Evolutionary conservation across 1,284 basidiomycete species (phyloP).

Genomic region (Laetiporus sulphureus): DNA sequence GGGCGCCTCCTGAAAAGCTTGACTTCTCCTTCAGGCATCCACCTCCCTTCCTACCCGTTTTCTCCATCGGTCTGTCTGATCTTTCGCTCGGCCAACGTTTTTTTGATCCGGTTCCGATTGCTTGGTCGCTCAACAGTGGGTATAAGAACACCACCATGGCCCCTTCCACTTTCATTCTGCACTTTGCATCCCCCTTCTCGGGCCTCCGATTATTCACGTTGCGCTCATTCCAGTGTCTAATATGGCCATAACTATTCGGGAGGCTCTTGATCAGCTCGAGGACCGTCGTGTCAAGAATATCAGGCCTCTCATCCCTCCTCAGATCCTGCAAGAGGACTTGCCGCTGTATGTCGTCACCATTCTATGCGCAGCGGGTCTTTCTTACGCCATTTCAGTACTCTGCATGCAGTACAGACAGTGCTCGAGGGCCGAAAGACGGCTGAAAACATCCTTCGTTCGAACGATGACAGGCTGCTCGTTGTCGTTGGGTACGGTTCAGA

Average conservation of each 20-base stretch:
- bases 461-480: conserved; percentile 86
- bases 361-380: neutral
- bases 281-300: conserved; percentile 84
- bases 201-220: conserved; percentile 5
- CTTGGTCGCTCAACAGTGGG: conserved; percentile 13
- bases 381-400: conserved; percentile 37
- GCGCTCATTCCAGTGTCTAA: conserved; percentile 28
- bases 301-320: conserved; percentile 85
- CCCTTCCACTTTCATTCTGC: neutral
- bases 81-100: too few relatives aligned
- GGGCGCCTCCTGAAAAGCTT: neutral
- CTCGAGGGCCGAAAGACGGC: conserved; percentile 76
- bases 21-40: neutral
- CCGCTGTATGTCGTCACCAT: conserved; percentile 46
- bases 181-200: neutral
- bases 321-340: conserved; percentile 87
- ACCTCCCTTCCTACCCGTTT: too few relatives aligned
- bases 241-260: conserved; percentile 61
- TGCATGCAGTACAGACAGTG: conserved; percentile 74
- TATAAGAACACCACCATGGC: conserved; percentile 12
- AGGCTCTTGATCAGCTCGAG: conserved; percentile 77
- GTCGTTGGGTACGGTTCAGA: conserved; percentile 65
- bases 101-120: too few relatives aligned
- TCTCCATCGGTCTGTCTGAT: too few relatives aligned
- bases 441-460: conserved; percentile 76